Evolutionary conservation across 805 yeast species (phyloP).

Genomic region (Candida gorgasii): DNA sequence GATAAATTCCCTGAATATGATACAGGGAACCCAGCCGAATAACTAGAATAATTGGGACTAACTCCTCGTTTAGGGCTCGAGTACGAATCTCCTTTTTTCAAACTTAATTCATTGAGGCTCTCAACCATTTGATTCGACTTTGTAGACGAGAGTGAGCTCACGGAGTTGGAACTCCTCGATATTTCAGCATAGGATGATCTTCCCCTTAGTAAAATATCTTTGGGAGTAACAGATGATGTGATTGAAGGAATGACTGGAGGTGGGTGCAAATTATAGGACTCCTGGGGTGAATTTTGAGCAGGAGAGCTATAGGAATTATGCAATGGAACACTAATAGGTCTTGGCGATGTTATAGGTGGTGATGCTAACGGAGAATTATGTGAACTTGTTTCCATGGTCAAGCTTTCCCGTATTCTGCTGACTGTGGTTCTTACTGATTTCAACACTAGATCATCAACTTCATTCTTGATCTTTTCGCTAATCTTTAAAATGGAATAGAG

Average conservation of each 20-base stretch:
- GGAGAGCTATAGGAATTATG: slow-evolving; percentile 1
- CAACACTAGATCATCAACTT: slow-evolving; percentile 71
- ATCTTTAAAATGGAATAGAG: slow-evolving; percentile 73
- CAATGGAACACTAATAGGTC: neutral
- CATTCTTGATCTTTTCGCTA: slow-evolving; percentile 73
- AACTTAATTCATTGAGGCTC: slow-evolving; percentile 29
- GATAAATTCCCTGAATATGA: slow-evolving; percentile 46
- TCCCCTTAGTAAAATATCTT: slow-evolving; percentile 38
- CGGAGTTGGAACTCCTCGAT: slow-evolving; percentile 15
- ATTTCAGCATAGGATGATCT: slow-evolving; percentile 16
- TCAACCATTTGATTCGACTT: slow-evolving; percentile 23
- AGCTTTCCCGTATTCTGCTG: slow-evolving; percentile 45
- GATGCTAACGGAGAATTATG: slow-evolving; percentile 23
- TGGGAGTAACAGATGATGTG: slow-evolving; percentile 45
- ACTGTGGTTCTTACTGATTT: slow-evolving; percentile 65
- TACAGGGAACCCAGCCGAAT: neutral
- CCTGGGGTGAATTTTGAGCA: slow-evolving; percentile 2
- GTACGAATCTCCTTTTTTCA: slow-evolving; percentile 19
- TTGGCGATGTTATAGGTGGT: slow-evolving; percentile 23
- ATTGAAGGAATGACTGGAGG: slow-evolving; percentile 20
- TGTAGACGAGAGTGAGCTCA: slow-evolving; percentile 20
- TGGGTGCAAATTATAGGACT: slow-evolving; percentile 13
- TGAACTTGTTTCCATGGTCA: neutral
- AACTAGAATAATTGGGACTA: slow-evolving; percentile 44
- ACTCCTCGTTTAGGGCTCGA: slow-evolving; percentile 59